These are phyloP conservation scores for Ceratocystis eucalypticola DNA, from an alignment of 2,329 filamentous ascomycete genomes.

Conservation along the genomic window DNA sequence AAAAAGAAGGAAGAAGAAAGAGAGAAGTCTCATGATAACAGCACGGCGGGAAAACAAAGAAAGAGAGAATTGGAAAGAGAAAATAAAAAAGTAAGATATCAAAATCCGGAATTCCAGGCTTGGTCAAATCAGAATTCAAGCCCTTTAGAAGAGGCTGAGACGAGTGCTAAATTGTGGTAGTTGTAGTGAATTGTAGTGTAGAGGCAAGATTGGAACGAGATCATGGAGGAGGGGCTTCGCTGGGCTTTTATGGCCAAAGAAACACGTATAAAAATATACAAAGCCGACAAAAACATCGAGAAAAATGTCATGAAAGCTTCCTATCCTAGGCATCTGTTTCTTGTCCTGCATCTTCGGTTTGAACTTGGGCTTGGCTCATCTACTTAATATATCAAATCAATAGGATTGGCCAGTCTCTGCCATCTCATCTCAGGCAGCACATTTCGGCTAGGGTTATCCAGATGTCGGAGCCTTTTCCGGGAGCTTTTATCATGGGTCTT, in stretches of 20 bases:
- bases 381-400: neutral
- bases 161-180: neutral
- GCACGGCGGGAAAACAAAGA: neutral
- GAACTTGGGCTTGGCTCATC: too few species aligned
- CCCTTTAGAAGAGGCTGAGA: constrained; percentile 1
- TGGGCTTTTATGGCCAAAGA: neutral
- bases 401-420: neutral
- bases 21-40: neutral
- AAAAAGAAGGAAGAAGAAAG: neutral
- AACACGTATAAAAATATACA: neutral
- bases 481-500: neutral
- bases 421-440: neutral
- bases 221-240: neutral
- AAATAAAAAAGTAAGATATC: neutral
- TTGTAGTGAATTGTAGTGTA: neutral
- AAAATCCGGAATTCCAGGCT: neutral
- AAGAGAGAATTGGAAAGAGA: neutral
- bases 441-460: neutral
- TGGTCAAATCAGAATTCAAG: neutral
- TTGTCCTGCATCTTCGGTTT: too few species aligned
- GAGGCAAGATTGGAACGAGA: neutral
- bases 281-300: neutral
- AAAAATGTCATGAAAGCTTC: neutral
- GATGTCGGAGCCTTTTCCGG: neutral
- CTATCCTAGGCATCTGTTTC: too few species aligned